Evolutionary conservation across 2,329 filamentous ascomycete genomes (phyloP).

Genomic region (Paradendryphiella salina): DNA sequence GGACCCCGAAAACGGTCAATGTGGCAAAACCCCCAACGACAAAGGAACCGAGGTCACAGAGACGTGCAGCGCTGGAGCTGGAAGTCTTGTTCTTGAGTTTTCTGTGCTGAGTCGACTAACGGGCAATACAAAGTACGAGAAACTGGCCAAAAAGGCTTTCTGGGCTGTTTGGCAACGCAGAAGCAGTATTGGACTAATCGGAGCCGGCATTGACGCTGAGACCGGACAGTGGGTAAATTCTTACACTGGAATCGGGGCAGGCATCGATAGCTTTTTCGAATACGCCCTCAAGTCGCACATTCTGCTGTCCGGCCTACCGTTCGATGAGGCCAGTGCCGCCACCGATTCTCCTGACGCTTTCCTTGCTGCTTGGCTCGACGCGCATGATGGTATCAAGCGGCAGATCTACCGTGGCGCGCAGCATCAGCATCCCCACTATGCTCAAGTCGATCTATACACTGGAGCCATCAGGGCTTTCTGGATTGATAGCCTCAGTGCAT

Average conservation of each 20-base stretch:
- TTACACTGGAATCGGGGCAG: conserved; percentile 92
- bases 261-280: conserved; percentile 97
- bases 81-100: conserved; percentile 91
- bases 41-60: conserved; percentile 76
- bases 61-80: conserved; percentile 95
- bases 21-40: conserved; percentile 51
- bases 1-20: conserved; percentile 55
- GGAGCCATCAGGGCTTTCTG: conserved; percentile 88
- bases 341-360: conserved; percentile 75
- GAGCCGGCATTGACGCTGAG: conserved; percentile 89
- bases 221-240: conserved; percentile 85
- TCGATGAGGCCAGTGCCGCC: conserved; percentile 55
- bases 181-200: conserved; percentile 83
- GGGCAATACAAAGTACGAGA: conserved; percentile 84
- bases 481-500: conserved; percentile 95
- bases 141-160: conserved; percentile 86
- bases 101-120: conserved; percentile 86
- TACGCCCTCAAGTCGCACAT: conserved; percentile 96
- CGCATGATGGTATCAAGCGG: conserved; percentile 83
- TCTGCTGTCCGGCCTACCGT: conserved; percentile 72
- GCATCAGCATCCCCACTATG: conserved; percentile 86
- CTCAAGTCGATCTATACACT: conserved; percentile 85
- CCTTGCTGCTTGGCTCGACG: conserved; percentile 78
- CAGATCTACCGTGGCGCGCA: conserved; percentile 80
- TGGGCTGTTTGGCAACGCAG: conserved; percentile 94